Percentiles rank a stretch among this genome's conserved stretches.
Evolutionary conservation across 345 rosid species (phyloP).

Genomic region (Turritis glabra): DNA sequence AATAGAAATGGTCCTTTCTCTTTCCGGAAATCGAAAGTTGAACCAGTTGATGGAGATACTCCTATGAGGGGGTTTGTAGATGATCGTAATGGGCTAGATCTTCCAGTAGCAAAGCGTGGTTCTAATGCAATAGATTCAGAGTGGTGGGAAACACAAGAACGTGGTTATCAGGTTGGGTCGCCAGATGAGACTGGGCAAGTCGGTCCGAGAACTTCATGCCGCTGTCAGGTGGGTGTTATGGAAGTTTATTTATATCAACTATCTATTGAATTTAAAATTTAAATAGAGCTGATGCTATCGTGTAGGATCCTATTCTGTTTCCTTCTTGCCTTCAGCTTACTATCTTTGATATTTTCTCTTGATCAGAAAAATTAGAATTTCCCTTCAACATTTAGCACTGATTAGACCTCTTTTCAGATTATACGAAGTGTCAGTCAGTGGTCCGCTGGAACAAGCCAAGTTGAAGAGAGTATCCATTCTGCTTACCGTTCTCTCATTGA

Average conservation of each 20-base stretch:
- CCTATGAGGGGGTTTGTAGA: constrained; percentile 93
- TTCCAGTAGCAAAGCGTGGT: constrained; percentile 42
- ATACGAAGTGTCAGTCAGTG: constrained; percentile 99
- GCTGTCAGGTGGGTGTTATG: constrained; percentile 79
- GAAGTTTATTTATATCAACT: constrained; percentile 13
- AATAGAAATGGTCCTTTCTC: constrained; percentile 57
- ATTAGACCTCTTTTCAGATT: constrained; percentile 55
- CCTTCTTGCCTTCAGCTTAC: constrained; percentile 22
- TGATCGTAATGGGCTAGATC: constrained; percentile 51
- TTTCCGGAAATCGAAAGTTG: constrained; percentile 61
- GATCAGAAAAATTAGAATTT: background rate
- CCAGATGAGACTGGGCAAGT: constrained; percentile 76
- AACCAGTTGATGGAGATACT: constrained; percentile 52
- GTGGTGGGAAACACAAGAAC: constrained; percentile 95
- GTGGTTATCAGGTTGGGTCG: constrained; percentile 61
- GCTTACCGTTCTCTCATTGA: constrained; percentile 95
- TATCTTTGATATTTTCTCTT: background rate
- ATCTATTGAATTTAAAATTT: background rate
- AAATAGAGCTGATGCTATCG: background rate
- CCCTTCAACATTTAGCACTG: constrained; percentile 22
- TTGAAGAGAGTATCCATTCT: constrained; percentile 92
- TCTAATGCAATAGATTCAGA: constrained; percentile 52
- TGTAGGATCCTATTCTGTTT: constrained; percentile 19
- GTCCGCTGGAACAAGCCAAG: constrained; percentile 99
- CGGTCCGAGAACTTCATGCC: constrained; percentile 88